A percentile compares a stretch with the other conserved stretches of the same genome.
phyloP scores from a whole-genome alignment of 2,329 filamentous ascomycete species.

The Coniella vitis region DNA sequence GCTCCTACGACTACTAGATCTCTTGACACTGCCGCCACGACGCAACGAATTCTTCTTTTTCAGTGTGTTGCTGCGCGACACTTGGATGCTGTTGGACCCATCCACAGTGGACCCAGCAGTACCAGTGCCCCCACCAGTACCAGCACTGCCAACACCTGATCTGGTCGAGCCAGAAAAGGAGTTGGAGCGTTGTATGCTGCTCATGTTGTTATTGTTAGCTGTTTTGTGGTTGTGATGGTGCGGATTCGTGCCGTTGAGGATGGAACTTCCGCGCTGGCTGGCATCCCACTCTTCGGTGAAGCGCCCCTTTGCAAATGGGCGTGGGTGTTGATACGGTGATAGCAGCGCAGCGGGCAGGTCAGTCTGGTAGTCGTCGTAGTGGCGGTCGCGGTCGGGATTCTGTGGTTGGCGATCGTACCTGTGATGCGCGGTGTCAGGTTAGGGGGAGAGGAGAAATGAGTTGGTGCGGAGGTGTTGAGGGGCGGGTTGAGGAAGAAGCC shows the following conservation, averaged over 20 bases:
- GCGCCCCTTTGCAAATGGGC: slow-evolving; percentile 33
- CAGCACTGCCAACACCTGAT: slow-evolving; percentile 34
- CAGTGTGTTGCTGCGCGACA: slow-evolving; percentile 60
- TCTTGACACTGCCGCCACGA: slow-evolving; percentile 65
- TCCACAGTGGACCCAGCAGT: slow-evolving; percentile 9
- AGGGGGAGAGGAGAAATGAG: too few species aligned
- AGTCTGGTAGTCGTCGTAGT: slow-evolving; percentile 12
- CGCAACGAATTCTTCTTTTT: slow-evolving; percentile 83
- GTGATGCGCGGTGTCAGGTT: too few species aligned
- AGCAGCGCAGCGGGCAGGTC: slow-evolving; percentile 12
- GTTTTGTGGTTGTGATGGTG: neutral
- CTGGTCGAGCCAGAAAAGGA: slow-evolving; percentile 49
- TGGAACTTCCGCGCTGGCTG: slow-evolving; percentile 58
- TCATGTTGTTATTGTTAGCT: slow-evolving; percentile 15
- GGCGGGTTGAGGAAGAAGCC: too few species aligned
- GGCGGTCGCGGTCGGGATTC: too few species aligned
- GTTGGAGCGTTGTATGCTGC: slow-evolving; percentile 51
- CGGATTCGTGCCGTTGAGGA: slow-evolving; percentile 43
- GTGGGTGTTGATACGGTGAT: neutral
- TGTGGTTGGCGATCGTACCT: neutral
- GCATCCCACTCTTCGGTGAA: slow-evolving; percentile 69
- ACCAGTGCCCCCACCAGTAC: slow-evolving; percentile 21
- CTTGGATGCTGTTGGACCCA: slow-evolving; percentile 27
- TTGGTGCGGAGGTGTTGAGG: too few species aligned
- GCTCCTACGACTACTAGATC: slow-evolving; percentile 74